Conservation (phyloP, 2,329 filamentous ascomycete species). For the Claviceps digitariae region DNA sequence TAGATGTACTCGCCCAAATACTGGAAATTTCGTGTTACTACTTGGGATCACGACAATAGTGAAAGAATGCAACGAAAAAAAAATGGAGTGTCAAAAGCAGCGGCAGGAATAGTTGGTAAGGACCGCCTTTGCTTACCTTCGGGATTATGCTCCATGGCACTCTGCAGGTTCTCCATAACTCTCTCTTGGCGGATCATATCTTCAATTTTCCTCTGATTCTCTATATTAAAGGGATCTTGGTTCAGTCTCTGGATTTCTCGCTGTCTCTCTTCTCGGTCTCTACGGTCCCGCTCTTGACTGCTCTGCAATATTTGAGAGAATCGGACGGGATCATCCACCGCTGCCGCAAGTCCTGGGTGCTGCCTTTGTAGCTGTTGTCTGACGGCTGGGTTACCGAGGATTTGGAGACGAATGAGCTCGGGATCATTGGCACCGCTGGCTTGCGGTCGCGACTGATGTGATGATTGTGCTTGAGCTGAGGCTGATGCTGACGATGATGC, state of each 20-base stretch:
- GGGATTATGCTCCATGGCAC: slow-evolving; percentile 92
- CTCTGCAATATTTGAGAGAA: slow-evolving; percentile 62
- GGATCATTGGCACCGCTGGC: slow-evolving; percentile 43
- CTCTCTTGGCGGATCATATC: slow-evolving; percentile 94
- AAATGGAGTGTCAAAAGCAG: neutral
- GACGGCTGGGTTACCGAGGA: slow-evolving; percentile 64
- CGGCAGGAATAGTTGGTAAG: neutral
- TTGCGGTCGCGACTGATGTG: slow-evolving; percentile 20
- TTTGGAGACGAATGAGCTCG: slow-evolving; percentile 69
- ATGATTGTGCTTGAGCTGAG: slow-evolving; percentile 16
- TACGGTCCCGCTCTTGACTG: slow-evolving; percentile 55
- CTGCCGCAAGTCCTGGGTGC: slow-evolving; percentile 64
- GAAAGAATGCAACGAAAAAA: neutral
- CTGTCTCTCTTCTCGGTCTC: slow-evolving; percentile 63
- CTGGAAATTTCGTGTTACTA: slow-evolving; percentile 30
- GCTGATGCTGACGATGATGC: slow-evolving; percentile 21
- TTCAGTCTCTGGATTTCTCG: slow-evolving; percentile 77
- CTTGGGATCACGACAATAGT: slow-evolving; percentile 1
- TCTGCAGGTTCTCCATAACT: slow-evolving; percentile 90
- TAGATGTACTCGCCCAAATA: slow-evolving; percentile 91
- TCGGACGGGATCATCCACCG: slow-evolving; percentile 58
- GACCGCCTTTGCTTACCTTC: slow-evolving; percentile 51
- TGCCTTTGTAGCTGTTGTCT: slow-evolving; percentile 57
- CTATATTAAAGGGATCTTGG: slow-evolving; percentile 85
- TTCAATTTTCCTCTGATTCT: slow-evolving; percentile 83